Base-by-base conservation (phyloP, 352 stramenopile genomes). In the Pythium phragmitis region DNA sequence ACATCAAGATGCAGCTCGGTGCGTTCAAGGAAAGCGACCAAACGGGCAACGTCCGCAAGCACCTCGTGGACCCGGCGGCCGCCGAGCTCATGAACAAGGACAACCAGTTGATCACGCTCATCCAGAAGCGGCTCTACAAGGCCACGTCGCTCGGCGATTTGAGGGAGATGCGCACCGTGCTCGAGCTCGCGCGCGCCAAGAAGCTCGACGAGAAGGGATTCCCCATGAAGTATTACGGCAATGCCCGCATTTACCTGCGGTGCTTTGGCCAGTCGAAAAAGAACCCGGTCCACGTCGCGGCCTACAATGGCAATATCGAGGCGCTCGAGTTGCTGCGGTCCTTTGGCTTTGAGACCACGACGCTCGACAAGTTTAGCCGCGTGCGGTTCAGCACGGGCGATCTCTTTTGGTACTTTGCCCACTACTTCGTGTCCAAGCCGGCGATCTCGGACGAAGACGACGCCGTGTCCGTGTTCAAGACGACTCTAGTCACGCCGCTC, bases 1-100 rank as follows among this genome's bases (percentile, higher is more conserved):
- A 95, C 54, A 63, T 95, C 7, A 93, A 92, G 63, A 91, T 92
- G 85, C 83, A 92, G 53, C 65, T 94, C 3, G 85, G 85, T 8
- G 85, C 85, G 34, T 94, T 91, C 47, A 87, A 85, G 26, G 85
- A 94, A 56, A 85, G 74, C 37, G 82, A 92, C 57, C 85, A 94
- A 61, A 94, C 85, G 9, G 85, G 85, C 13, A 82, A 91, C 59
- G 76, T 94, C 30, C 83, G 84, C 37, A 74, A 79, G 9, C 81
- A 91, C 59, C 75, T 88, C 68, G 41, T 87, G 28, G 49, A 65
- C 13, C 59, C 47, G 23, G 77, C 82, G 21, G 68, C 72, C 12
- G 69, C 80, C 6, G 70, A 76, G 11, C 57, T 61, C 34, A 48
- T 50, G 21, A 46, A 68, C 70, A 55, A 74, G 72, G 48, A 68